These are phyloP conservation scores for Leishmania amazonensis DNA, from an alignment of 208 protist genomes.

Conservation along the genomic window DNA sequence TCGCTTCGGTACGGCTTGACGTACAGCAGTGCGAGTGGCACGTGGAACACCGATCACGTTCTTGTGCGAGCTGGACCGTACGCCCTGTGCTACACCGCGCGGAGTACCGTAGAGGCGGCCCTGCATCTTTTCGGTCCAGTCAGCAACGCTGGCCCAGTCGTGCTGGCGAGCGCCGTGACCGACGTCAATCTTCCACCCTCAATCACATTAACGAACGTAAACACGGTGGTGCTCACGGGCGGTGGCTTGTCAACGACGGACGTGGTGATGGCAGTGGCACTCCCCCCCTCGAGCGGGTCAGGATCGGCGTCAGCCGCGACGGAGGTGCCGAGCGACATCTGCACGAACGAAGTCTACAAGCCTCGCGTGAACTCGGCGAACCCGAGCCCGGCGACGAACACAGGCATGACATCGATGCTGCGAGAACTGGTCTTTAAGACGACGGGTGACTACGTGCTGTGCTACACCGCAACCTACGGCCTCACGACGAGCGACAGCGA, in stretches of 20 bases:
- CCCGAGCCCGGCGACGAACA: slow-evolving; percentile 17
- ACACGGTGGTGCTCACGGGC: slow-evolving; percentile 57
- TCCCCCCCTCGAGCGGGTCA: slow-evolving; percentile 15
- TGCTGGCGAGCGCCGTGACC: slow-evolving; percentile 51
- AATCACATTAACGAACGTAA: slow-evolving; percentile 17
- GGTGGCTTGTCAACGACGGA: slow-evolving; percentile 69
- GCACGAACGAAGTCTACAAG: slow-evolving; percentile 61
- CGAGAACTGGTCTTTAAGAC: slow-evolving; percentile 44
- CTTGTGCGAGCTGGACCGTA: slow-evolving; percentile 38
- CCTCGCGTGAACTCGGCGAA: slow-evolving; percentile 45
- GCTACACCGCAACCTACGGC: slow-evolving; percentile 53
- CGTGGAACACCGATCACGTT: slow-evolving; percentile 27
- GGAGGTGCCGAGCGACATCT: slow-evolving; percentile 68
- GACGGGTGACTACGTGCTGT: slow-evolving; percentile 71
- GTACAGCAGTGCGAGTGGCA: slow-evolving; percentile 23
- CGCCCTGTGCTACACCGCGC: slow-evolving; percentile 67
- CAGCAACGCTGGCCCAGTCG: slow-evolving; percentile 49
- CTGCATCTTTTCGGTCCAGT: slow-evolving; percentile 62
- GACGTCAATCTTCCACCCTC: slow-evolving; percentile 32
- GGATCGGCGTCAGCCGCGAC: not conserved
- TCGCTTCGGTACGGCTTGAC: slow-evolving; percentile 31
- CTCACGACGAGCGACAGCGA: slow-evolving; percentile 12
- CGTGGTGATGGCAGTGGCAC: slow-evolving; percentile 59
- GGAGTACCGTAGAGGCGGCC: slow-evolving; percentile 3
- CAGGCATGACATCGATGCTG: slow-evolving; percentile 34